Evolutionary conservation across 129 eudicot genomes (phyloP), one percentile per base, ranked within the genome.

Genomic region (Pulicaria dysenterica): DNA sequence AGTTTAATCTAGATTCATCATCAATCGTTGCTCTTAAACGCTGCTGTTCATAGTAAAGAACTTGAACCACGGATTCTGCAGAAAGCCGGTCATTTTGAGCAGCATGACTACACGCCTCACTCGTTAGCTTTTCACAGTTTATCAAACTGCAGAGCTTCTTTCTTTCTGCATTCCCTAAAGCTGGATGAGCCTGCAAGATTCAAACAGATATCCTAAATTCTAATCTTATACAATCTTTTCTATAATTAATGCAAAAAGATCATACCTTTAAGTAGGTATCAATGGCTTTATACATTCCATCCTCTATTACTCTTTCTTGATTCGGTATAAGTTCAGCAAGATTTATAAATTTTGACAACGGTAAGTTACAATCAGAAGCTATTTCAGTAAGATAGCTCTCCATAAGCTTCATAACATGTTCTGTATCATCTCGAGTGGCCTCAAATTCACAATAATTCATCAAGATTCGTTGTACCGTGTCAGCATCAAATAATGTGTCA

Each of bases 31-130:
- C 93, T 49, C 74, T 55, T 61, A 95, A 86, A 44, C 87, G 88
- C 72, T 88, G 94, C 58, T 90, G 99, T 83, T 95, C 97, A 71
- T 86, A 64, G 94, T 90, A 90, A 41, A 91, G 91, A 8, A 88
- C 94, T 83, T 95, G 99, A 74, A 88, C 91, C 7, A 88, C 87
- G 0, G 84, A 88, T 66, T 87, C 96, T 6, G 83, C 88, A 3
- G 97, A 96, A 41, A 95, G 88, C 17, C 97, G 77, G 16, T 86
- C 94, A 70, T 88, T 95, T 58, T 86, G 88, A 49, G 97, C 96
- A 15, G 97, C 97, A 67, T 88, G 99, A 5, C 85, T 94, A 58
- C 90, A 82, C n/a, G 96, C 96, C 67, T 91, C 90, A 5, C 90
- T 70, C 2, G 95, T 84, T 13, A 95, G 90, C 75, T 88, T 95